Base-by-base conservation (phyloP, 73 alveolate genomes). In the Stentor roeselii region DNA sequence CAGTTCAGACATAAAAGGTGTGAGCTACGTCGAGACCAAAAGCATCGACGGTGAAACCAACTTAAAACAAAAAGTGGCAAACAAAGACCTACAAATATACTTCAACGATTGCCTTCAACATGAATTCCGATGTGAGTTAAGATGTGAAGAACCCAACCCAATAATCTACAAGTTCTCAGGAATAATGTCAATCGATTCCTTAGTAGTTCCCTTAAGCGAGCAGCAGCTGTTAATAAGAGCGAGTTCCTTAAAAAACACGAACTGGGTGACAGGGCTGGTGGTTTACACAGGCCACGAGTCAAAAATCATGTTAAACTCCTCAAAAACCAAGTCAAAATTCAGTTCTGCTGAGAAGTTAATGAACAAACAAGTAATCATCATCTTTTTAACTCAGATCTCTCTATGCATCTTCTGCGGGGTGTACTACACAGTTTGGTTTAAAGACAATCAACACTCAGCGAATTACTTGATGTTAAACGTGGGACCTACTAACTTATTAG, bases 21-120 rank as follows among this genome's bases (percentile, higher is more conserved):
- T 88, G 27, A 91, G 98, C 87, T 97, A 86, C 67, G 90, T 97
- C 27, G 99, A 97, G 87, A 95, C 99, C 34, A 97, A 96, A 60
- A 95, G 96, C 61, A 86, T 97, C 37, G 99, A 97, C 90, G 99
- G 99, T 39, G 99, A 97, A 87, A 95, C 98, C 60, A 97, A 94
- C 77, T 87, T 97, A 60, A 97, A 97, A 83, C 88, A 90, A 27
- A 97, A 97, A 76, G 58, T 86, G 15, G 91, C 95, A 6, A 95
- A 93, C 77, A 75, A 90, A 15, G 36, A 38, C 39, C 60, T 59
- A 3, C 31, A 78, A 15, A 75, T 78, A n/a, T n/a, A n/a, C n/a
- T n/a, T n/a, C n/a, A n/a, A n/a, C n/a, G n/a, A 90, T 31, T 86
- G 84, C 60, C 88, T 94, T 61, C 75, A 89, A 75, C 61, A 91